Evolutionary conservation across 768 basidiomycete genomes (phyloP).

Genomic region (Krasilnikovozyma curviuscula): DNA sequence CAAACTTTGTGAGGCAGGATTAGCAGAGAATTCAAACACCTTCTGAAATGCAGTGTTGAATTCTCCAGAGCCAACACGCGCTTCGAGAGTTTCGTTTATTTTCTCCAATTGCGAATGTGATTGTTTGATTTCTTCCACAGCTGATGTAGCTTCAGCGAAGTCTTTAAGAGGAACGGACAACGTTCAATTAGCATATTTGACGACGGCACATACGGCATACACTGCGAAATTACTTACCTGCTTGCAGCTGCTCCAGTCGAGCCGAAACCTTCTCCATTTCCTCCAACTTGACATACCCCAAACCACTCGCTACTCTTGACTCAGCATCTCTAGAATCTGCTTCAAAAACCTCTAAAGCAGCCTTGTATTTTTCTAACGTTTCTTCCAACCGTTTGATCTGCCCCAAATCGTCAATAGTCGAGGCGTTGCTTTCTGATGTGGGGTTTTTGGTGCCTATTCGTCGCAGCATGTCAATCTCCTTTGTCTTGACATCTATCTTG

Average conservation of each 20-base stretch:
- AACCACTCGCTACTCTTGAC: neutral
- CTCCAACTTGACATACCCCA: too few species aligned
- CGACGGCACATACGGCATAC: neutral
- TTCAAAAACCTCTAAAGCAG: neutral
- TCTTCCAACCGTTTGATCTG: neutral
- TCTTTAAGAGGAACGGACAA: too few species aligned
- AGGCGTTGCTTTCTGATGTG: neutral
- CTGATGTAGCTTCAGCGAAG: too few species aligned
- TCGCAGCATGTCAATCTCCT: neutral
- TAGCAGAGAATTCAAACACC: constrained; percentile 45
- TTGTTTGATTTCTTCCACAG: neutral
- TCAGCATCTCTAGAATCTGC: neutral
- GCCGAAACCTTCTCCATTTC: constrained; percentile 1
- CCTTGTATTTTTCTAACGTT: neutral
- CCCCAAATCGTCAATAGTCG: neutral
- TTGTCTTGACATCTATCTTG: neutral
- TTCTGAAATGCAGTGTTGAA: constrained; percentile 58
- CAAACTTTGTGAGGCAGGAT: constrained; percentile 66
- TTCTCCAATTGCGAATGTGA: neutral
- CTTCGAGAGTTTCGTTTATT: constrained; percentile 39
- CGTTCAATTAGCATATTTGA: neutral
- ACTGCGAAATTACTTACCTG: neutral
- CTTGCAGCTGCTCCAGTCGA: neutral
- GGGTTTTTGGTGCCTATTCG: too few species aligned
- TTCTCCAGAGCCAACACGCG: constrained; percentile 52